phyloP scores from a whole-genome alignment of 306 rosid species.

The Ormosia semicastrata region DNA sequence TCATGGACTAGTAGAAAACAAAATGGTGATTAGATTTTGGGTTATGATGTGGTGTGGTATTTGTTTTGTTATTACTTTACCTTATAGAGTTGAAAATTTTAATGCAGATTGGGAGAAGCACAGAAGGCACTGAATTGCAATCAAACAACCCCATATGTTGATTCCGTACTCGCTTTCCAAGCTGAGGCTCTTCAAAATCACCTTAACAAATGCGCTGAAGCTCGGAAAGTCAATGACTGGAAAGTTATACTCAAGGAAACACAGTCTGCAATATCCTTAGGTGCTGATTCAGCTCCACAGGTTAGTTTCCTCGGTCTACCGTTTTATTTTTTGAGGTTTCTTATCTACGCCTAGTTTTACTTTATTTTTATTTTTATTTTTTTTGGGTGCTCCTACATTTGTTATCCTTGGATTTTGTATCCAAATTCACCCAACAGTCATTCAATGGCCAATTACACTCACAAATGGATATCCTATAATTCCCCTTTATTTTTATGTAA shows the following conservation, averaged over 20 bases:
- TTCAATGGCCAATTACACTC: background rate
- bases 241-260: constrained; percentile 61
- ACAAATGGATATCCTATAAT: background rate
- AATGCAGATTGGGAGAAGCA: constrained; percentile 76
- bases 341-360: background rate
- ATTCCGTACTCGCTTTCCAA: constrained; percentile 38
- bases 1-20: background rate
- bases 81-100: constrained; percentile 16
- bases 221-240: constrained; percentile 68
- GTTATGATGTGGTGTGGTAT: background rate
- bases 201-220: constrained; percentile 58
- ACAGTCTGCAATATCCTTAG: constrained; percentile 60
- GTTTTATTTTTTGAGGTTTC: background rate
- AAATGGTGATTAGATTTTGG: background rate
- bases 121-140: constrained; percentile 64
- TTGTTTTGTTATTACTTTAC: background rate
- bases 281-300: constrained; percentile 79
- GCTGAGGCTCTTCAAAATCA: constrained; percentile 62
- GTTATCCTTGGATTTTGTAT: background rate
- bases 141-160: constrained; percentile 45
- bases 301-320: constrained; percentile 36
- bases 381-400: background rate
- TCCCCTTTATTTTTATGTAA: background rate
- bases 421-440: background rate
- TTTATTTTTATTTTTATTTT: background rate